phyloP scores from a whole-genome alignment of 352 stramenopile genomes.

The Globisporangium radiosum region DNA sequence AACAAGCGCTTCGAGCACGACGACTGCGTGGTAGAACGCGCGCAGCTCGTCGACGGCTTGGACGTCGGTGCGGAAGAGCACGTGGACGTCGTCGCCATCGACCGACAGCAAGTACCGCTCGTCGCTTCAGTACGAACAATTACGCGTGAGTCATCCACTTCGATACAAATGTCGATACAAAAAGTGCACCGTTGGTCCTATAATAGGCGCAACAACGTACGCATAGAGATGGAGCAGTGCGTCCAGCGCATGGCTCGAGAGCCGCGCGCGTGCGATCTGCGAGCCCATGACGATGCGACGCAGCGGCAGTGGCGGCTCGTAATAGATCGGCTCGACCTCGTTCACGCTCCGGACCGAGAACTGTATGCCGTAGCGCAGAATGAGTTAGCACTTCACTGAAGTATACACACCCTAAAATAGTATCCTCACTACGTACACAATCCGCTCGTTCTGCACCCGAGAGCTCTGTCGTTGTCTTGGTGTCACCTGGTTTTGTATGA shows the following conservation, averaged over 20 bases:
- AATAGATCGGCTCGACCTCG: constrained; percentile 44
- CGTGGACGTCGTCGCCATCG: constrained; percentile 24
- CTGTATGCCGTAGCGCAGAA: constrained; percentile 11
- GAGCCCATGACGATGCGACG: constrained; percentile 50
- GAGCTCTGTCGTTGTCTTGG: constrained; percentile 7
- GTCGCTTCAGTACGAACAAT: constrained; percentile 21
- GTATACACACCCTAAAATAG: not conserved
- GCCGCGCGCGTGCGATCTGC: constrained; percentile 34
- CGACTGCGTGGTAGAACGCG: constrained; percentile 61
- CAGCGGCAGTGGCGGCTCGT: constrained; percentile 41
- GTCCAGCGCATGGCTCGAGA: constrained; percentile 34
- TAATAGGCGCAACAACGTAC: constrained; percentile 13
- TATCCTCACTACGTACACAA: constrained; percentile 12
- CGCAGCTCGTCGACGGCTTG: constrained; percentile 60
- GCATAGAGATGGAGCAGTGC: constrained; percentile 41
- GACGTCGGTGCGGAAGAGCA: constrained; percentile 47
- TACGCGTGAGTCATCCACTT: not conserved
- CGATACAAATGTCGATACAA: not conserved
- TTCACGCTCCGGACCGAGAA: constrained; percentile 64
- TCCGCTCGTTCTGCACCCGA: constrained; percentile 18
- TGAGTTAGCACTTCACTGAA: too few species aligned
- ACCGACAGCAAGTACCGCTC: constrained; percentile 54
- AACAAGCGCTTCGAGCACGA: constrained; percentile 39
- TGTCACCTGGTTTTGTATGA: not conserved
- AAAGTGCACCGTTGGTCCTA: too few species aligned